Base-by-base conservation (phyloP, 2,329 filamentous ascomycete genomes). In the Periglandula ipomoeae region DNA sequence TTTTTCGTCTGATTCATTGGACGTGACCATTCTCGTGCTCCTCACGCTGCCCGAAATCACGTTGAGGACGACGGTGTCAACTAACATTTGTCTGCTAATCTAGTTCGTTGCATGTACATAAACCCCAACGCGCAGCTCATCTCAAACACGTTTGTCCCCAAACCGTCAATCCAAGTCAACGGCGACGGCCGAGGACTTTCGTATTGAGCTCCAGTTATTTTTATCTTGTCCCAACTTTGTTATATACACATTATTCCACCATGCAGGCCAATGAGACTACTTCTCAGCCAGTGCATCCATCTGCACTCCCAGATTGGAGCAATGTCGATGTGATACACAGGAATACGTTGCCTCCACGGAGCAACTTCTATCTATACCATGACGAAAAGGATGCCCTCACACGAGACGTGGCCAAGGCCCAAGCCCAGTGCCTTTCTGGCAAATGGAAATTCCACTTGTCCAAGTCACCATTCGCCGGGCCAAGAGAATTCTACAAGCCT, bases 291-390 rank as follows among this genome's bases (percentile, higher is more conserved):
- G 17, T 15, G 22, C 17, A 20, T 7, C 27, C 50, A 32, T 11
- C 32, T 17, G 48, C 26, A 13, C 39, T 35, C 5, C 78, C 78
- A 1, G 79, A 84, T 58, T 84, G 79, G 78, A 78, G 71, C 60
- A 84, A 84, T 55, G 69, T 81, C 49, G 58, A 70, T 4, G 67
- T 84, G 26, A 68, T 84, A 15, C 81, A 82, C 59, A 74, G 72
- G 53, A 81, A 81, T 55, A 79, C 76, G 1, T 67, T 84, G 5
- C 66, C 75, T 8, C 74, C 78, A 4, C 72, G 80, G 49, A 73
- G 76, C 44, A 69, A 76, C 55, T 83, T 81, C 58, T 73, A 74
- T 58, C 63, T 76, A 23, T 81, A 77, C 56, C 57, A 69, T 34
- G 68, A 59, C 13, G 71, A 75, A 50, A 57, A 65, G 1, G 71